A percentile compares a stretch with the other conserved stretches of the same genome.
These are phyloP conservation scores for Fusarium tanahbumbuense DNA, from an alignment of 2,329 filamentous ascomycete species.

Conservation along the genomic window DNA sequence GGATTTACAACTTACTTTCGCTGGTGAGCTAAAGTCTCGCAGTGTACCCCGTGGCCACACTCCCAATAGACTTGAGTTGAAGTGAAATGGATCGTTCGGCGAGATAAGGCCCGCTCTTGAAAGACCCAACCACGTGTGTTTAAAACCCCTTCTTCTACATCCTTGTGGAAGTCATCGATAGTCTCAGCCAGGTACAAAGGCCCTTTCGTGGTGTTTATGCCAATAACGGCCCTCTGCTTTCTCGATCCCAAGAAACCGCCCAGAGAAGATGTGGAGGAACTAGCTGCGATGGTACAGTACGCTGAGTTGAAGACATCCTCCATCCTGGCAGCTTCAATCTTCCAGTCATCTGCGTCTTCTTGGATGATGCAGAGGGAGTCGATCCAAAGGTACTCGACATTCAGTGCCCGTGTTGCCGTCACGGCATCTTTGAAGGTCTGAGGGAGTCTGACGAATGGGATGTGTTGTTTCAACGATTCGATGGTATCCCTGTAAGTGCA, in stretches of 20 bases:
- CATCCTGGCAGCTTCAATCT: not conserved
- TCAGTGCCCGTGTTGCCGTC: accelerated
- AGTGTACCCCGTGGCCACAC: slow-evolving; percentile 1
- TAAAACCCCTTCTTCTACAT: not conserved
- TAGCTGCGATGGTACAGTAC: not conserved
- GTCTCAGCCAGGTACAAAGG: not conserved
- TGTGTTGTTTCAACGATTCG: not conserved
- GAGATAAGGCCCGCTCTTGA: slow-evolving; percentile 3
- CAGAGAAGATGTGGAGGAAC: not conserved
- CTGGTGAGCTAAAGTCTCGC: not conserved
- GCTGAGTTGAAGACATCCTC: not conserved
- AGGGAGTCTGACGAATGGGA: not conserved
- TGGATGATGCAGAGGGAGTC: not conserved
- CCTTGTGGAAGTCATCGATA: not conserved
- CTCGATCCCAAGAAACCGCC: not conserved
- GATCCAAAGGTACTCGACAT: not conserved
- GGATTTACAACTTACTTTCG: slow-evolving; percentile 8
- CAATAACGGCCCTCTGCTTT: not conserved
- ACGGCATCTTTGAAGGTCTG: not conserved
- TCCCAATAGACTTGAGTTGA: slow-evolving; percentile 3
- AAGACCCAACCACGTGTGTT: slow-evolving; percentile 12
- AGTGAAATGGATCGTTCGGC: slow-evolving; percentile 5
- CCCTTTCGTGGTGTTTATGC: accelerated
- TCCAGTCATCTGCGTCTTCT: not conserved
- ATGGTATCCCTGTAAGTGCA: not conserved